A percentile compares a stretch with the other conserved stretches of the same genome.
Conservation (phyloP, 2,329 filamentous ascomycete species). For the Lachnellula willkommii region DNA sequence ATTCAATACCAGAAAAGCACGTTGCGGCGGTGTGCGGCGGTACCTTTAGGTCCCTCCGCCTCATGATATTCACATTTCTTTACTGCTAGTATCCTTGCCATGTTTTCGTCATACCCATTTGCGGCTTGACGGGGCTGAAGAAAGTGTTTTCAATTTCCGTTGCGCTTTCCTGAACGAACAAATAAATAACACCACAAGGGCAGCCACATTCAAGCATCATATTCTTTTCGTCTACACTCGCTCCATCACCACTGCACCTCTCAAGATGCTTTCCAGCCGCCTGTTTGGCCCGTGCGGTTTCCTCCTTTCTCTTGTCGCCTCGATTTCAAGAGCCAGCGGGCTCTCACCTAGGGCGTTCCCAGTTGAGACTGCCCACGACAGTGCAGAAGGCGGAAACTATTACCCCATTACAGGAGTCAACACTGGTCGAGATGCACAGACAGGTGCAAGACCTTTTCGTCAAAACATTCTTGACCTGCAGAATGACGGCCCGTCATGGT, state of each 20-base stretch:
- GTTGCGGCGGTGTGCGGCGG: background rate
- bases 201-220: no score
- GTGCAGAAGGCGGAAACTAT: background rate
- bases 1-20: background rate
- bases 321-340: background rate
- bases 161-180: no score
- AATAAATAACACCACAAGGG: no score
- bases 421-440: conserved; percentile 8
- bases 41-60: background rate
- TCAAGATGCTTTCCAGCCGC: background rate
- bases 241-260: no score
- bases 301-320: background rate
- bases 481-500: conserved; percentile 9
- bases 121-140: no score
- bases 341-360: no score
- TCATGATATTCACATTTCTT: no score
- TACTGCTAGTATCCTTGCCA: no score
- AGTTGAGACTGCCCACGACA: no score
- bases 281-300: background rate
- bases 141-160: no score
- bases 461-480: conserved; percentile 13
- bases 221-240: no score
- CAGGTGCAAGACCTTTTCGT: conserved; percentile 5
- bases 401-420: conserved; percentile 9
- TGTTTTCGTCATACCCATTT: no score